These are phyloP conservation scores for Aspergillus saccharolyticus DNA, from an alignment of 495 filamentous ascomycete species.

Conservation along the genomic window DNA sequence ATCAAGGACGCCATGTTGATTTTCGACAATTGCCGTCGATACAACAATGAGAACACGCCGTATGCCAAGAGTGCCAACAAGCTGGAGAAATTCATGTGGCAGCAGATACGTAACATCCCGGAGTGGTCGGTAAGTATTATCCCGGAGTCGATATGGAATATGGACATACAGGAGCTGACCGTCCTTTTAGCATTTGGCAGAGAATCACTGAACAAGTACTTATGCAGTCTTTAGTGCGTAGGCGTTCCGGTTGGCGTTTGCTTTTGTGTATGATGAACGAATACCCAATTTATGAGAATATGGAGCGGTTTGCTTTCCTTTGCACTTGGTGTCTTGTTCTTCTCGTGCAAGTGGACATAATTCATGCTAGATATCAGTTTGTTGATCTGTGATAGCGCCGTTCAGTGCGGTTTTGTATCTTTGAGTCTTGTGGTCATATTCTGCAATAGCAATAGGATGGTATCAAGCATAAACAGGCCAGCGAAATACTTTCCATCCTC, in stretches of 20 bases:
- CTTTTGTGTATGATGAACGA: constrained; percentile 13
- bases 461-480: background rate
- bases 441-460: background rate
- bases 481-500: background rate
- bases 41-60: constrained; percentile 92
- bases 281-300: constrained; percentile 18
- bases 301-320: constrained; percentile 16
- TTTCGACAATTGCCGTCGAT: constrained; percentile 90
- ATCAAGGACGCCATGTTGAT: constrained; percentile 85
- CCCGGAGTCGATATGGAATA: background rate
- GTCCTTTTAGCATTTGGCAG: constrained; percentile 42
- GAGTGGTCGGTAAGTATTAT: constrained; percentile 77
- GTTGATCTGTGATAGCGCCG: background rate
- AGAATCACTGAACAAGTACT: constrained; percentile 30
- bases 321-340: constrained; percentile 6
- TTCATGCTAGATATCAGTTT: background rate
- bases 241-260: constrained; percentile 12
- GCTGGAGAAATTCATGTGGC: constrained; percentile 95
- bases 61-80: constrained; percentile 96
- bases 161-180: background rate
- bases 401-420: background rate
- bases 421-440: background rate
- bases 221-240: background rate
- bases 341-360: constrained; percentile 6
- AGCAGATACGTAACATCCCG: constrained; percentile 84